Percentiles rank a stretch among this genome's conserved stretches.
These are phyloP conservation scores for Solanum pennellii DNA, from an alignment of 257 asterid species.

Conservation along the genomic window DNA sequence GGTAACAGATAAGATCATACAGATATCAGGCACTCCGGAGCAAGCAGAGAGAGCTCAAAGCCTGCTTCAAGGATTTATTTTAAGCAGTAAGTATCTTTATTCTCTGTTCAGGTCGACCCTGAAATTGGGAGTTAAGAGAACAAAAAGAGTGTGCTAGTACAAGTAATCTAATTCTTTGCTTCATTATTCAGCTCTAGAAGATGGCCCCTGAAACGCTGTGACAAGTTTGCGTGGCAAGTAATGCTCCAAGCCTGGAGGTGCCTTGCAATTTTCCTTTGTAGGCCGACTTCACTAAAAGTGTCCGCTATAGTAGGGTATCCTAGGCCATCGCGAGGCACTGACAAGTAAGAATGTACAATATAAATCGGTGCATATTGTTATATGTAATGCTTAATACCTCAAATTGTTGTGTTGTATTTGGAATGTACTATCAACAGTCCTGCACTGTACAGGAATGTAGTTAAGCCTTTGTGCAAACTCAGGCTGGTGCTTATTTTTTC, in stretches of 20 bases:
- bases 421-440: background rate
- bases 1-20: constrained; percentile 55
- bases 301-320: background rate
- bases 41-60: constrained; percentile 98
- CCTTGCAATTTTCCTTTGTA: background rate
- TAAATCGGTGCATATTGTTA: background rate
- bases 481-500: background rate
- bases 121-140: background rate
- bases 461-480: background rate
- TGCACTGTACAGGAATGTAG: background rate
- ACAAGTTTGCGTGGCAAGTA: background rate
- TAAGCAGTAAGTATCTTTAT: constrained; percentile 61
- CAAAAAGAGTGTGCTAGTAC: background rate
- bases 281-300: background rate
- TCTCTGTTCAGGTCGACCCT: background rate
- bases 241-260: background rate
- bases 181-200: constrained; percentile 61
- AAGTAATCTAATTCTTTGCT: background rate
- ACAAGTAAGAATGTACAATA: background rate
- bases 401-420: background rate
- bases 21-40: constrained; percentile 87
- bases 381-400: background rate
- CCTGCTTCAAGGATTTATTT: constrained; percentile 90
- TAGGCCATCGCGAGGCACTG: background rate
- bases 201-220: constrained; percentile 27